Evolutionary conservation across 2,329 filamentous ascomycete genomes (phyloP).

Genomic region (Clonostachys solani): DNA sequence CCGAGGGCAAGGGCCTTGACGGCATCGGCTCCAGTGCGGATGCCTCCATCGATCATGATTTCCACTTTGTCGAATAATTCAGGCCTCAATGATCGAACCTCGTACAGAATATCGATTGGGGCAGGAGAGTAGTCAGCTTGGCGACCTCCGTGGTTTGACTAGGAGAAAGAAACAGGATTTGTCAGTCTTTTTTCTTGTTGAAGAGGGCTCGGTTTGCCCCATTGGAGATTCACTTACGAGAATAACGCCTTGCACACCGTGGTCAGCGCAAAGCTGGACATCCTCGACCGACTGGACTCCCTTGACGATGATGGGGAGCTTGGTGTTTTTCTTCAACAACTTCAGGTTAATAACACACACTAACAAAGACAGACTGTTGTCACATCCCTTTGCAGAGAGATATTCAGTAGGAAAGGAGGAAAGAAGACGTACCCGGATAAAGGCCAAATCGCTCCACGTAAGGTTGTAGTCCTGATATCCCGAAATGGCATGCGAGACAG

Average conservation of each 20-base stretch:
- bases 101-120: slow-evolving; percentile 17
- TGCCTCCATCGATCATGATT: slow-evolving; percentile 22
- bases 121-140: slow-evolving; percentile 22
- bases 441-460: background rate
- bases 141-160: slow-evolving; percentile 25
- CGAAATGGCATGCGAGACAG: background rate
- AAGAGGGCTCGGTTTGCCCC: background rate
- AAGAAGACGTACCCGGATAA: background rate
- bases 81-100: slow-evolving; percentile 15
- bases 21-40: slow-evolving; percentile 20
- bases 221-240: background rate
- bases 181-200: slow-evolving; percentile 9
- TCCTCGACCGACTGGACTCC: slow-evolving; percentile 22
- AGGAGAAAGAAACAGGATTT: slow-evolving; percentile 7
- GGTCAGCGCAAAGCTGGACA: slow-evolving; percentile 12
- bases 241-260: slow-evolving; percentile 11
- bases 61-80: slow-evolving; percentile 15
- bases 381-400: too few relatives aligned
- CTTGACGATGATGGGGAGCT: slow-evolving; percentile 17
- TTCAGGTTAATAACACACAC: background rate
- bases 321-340: slow-evolving; percentile 1
- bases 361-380: background rate
- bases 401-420: background rate
- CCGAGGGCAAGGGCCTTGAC: slow-evolving; percentile 17
- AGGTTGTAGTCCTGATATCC: background rate